Conservation (phyloP, 176 grass and related monocot genomes). For the Phyllostachys edulis region DNA sequence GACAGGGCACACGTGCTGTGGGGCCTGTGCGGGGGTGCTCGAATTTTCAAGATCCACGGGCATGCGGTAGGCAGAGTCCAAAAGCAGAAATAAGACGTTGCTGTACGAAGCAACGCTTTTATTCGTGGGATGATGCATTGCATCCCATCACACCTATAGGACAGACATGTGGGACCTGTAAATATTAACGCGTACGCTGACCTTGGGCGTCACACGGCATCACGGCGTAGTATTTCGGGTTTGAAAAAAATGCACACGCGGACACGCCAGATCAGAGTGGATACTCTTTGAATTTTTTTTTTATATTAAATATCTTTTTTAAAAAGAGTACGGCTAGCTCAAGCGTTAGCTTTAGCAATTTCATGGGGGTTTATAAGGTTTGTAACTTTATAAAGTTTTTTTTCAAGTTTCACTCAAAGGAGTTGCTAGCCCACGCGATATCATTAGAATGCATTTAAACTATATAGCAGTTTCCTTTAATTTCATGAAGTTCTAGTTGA, state of each 20-base stretch:
- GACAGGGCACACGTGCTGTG: neutral
- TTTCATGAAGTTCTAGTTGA: too few species aligned
- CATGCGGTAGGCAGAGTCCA: neutral
- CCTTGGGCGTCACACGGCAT: neutral
- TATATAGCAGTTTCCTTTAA: too few species aligned
- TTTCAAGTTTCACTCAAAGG: too few species aligned
- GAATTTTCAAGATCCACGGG: neutral
- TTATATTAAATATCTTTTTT: too few species aligned
- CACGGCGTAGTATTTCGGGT: neutral
- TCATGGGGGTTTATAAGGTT: too few species aligned
- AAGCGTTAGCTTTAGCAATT: too few species aligned
- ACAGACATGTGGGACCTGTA: slow-evolving; percentile 1
- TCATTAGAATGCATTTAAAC: too few species aligned
- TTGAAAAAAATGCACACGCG: slow-evolving; percentile 25
- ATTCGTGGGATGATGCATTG: neutral
- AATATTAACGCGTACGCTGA: neutral
- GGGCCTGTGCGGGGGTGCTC: neutral
- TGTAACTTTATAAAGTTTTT: too few species aligned
- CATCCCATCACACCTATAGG: neutral
- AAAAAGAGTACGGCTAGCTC: too few species aligned
- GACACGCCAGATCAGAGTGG: neutral
- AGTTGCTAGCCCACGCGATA: too few species aligned
- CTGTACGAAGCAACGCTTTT: neutral
- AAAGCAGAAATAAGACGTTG: slow-evolving; percentile 9
- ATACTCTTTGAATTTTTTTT: too few species aligned